Conservation (phyloP, 139 green algal genomes). For the Chlorella sp. region DNA sequence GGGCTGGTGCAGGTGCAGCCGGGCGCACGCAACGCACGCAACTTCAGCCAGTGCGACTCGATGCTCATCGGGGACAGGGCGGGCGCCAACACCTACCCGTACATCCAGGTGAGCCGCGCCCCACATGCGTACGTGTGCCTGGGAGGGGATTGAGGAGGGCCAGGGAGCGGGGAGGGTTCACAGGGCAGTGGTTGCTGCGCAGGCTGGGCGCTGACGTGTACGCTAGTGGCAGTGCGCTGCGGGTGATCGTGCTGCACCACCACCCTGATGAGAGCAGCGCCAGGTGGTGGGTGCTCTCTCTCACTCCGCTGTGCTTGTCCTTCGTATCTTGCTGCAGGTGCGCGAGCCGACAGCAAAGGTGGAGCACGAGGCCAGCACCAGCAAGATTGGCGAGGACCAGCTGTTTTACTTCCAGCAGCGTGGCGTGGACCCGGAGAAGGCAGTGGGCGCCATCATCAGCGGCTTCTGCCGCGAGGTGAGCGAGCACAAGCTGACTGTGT, state of each 20-base stretch:
- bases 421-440: constrained; percentile 86
- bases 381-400: constrained; percentile 99
- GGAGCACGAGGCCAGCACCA: constrained; percentile 96
- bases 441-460: constrained; percentile 95
- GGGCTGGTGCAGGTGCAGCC: constrained; percentile 85
- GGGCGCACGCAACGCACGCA: constrained; percentile 73
- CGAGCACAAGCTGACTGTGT: too few relatives aligned
- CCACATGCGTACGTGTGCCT: background rate
- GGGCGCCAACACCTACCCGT: constrained; percentile 98
- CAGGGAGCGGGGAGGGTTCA: too few relatives aligned
- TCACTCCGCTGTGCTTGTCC: background rate
- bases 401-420: constrained; percentile 99
- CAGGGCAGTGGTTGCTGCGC: too few relatives aligned
- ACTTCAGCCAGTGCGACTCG: constrained; percentile 97
- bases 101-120: constrained; percentile 92
- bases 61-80: constrained; percentile 99
- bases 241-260: too few relatives aligned
- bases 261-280: too few relatives aligned
- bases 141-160: background rate
- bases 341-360: constrained; percentile 83
- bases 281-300: too few relatives aligned
- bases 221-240: too few relatives aligned
- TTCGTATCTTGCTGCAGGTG: constrained; percentile 51
- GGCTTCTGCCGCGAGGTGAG: constrained; percentile 91
- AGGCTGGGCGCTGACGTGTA: too few relatives aligned